phyloP scores from a whole-genome alignment of 1,284 basidiomycete genomes.

The Apiotrichum akiyoshidainum region DNA sequence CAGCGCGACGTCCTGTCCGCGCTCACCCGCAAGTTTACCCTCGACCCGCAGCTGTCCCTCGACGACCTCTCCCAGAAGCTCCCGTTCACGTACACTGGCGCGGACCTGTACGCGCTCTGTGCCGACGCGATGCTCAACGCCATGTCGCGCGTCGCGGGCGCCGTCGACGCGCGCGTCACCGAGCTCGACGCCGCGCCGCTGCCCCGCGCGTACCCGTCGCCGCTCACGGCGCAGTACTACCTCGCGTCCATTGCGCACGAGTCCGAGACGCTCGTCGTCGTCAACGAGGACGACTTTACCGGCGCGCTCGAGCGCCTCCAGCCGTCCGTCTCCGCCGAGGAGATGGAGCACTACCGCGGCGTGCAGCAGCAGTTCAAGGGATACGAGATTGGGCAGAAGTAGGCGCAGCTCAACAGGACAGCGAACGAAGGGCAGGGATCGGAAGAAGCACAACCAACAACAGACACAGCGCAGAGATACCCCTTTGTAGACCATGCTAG shows the following conservation, averaged over 20 bases:
- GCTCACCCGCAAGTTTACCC: constrained; percentile 85
- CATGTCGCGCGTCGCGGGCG: constrained; percentile 82
- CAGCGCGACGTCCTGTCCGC: constrained; percentile 87
- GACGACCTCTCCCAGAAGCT: constrained; percentile 68
- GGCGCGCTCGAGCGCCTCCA: constrained; percentile 70
- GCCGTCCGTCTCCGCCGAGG: constrained; percentile 82
- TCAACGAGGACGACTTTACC: constrained; percentile 71
- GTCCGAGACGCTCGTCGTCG: constrained; percentile 69
- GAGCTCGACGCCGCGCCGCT: constrained; percentile 35
- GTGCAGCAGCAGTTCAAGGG: constrained; percentile 67
- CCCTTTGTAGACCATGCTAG: constrained; percentile 7
- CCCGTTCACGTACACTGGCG: constrained; percentile 91
- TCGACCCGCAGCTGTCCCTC: constrained; percentile 70
- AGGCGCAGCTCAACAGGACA: neutral
- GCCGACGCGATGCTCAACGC: constrained; percentile 94
- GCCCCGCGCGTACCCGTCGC: constrained; percentile 57
- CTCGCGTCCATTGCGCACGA: constrained; percentile 75
- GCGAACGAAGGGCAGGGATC: too few relatives aligned
- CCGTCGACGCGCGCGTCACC: constrained; percentile 71
- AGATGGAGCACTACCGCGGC: constrained; percentile 80
- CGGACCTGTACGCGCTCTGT: constrained; percentile 97
- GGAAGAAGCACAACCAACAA: too few relatives aligned
- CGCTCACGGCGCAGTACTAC: constrained; percentile 88
- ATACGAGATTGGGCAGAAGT: constrained; percentile 27
- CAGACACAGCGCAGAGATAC: neutral